Conservation (phyloP, 148 eudicot species). For the Camellia sinensis region DNA sequence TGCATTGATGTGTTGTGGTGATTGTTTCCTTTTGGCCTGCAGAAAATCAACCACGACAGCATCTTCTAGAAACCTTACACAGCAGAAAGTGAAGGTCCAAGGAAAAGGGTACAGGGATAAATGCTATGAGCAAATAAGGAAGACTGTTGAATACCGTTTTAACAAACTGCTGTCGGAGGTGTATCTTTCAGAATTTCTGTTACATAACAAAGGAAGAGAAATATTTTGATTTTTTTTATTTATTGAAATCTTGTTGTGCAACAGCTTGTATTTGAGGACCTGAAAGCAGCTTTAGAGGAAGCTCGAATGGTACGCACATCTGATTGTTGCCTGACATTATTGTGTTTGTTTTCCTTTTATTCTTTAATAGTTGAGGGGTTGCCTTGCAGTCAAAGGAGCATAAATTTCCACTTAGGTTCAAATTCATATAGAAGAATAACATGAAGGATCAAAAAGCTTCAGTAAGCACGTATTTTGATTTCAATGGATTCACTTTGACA, state of each 20-base stretch:
- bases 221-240: not conserved
- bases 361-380: not conserved
- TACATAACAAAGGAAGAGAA: not conserved
- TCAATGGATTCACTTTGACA: not conserved
- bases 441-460: not conserved
- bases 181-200: constrained; percentile 12
- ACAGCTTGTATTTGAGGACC: constrained; percentile 74
- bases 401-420: not conserved
- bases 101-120: constrained; percentile 96
- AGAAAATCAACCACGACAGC: constrained; percentile 47
- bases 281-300: constrained; percentile 88
- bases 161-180: constrained; percentile 75
- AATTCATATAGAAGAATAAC: not conserved
- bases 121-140: constrained; percentile 88
- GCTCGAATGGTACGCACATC: constrained; percentile 62
- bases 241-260: constrained; percentile 1
- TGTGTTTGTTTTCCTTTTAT: not conserved
- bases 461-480: not conserved
- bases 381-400: not conserved
- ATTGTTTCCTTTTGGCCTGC: constrained; percentile 13
- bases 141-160: constrained; percentile 83
- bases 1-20: not conserved
- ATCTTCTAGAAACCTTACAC: constrained; percentile 57
- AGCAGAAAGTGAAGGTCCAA: constrained; percentile 66
- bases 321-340: not conserved